Evolutionary conservation across 2,329 filamentous ascomycete species (phyloP), one percentile per base, ranked within the genome.

Genomic region (Teratosphaeria pseudoeucalypti): DNA sequence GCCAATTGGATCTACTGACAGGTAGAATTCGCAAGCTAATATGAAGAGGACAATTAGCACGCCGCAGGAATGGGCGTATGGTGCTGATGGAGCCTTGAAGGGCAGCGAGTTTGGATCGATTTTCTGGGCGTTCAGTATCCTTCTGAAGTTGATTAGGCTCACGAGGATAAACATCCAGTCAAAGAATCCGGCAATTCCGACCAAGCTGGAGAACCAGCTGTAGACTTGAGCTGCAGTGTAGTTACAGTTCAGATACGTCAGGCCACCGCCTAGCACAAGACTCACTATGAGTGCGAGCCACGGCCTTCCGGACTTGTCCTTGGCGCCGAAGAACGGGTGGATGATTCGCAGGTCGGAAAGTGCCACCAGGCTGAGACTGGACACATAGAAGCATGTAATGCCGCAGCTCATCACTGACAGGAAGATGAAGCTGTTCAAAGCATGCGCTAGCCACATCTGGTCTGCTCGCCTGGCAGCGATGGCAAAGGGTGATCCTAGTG

Each of bases 361-460:
- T 0, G 70, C 69, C n/a, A 70, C 70, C 23, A 73, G 58, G 58
- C 69, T 70, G 16, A 71, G 67, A 58, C 70, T 73, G 0, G 71
- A 68, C 7, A 73, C 65, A 54, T 73, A 73, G 7, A 69, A 65
- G 58, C 69, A 71, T 1, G 72, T 73, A 10, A 73, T 70, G 1
- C 70, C 70, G 57, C 71, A 73, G 59, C 67, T 70, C 27, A 73
- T 68, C 9, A 73, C 72, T 6, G 67, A 70, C 9, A 73, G 56
- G 57, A 73, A 73, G 34, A 73, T 71, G 49, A 73, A 73, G 2
- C 67, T 70, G 55, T 73, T 73, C 47, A 72, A 68, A 0, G 64
- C 62, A 54, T 73, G 65, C 1, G 71, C 69, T 6, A 73, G 60
- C 53, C 68, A 67, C 34, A 62, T 65, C n/a, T 72, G 69, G 54